A percentile compares a stretch with the other conserved stretches of the same genome.
phyloP scores from a whole-genome alignment of 768 basidiomycete genomes.

The Suillus bovinus region DNA sequence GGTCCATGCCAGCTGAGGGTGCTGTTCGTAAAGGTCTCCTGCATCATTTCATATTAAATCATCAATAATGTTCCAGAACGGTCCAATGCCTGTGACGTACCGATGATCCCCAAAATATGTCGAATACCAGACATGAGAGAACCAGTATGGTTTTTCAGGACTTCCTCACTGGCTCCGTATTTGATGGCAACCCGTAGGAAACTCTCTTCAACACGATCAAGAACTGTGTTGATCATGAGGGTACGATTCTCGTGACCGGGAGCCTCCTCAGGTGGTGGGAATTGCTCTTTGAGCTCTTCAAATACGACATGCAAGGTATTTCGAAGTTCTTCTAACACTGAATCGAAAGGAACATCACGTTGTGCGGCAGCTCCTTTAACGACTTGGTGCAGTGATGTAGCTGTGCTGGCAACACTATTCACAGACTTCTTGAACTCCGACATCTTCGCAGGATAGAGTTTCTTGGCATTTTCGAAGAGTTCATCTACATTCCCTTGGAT shows the following conservation, averaged over 20 bases:
- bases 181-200: constrained; percentile 25
- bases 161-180: constrained; percentile 26
- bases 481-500: neutral
- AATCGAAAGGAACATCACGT: constrained; percentile 9
- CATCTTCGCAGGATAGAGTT: neutral
- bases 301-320: constrained; percentile 16
- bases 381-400: neutral
- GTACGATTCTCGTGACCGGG: constrained; percentile 31
- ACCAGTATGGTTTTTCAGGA: constrained; percentile 21
- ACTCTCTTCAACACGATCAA: constrained; percentile 28
- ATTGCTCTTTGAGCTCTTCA: constrained; percentile 24
- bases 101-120: constrained; percentile 25
- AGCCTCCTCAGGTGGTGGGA: constrained; percentile 33
- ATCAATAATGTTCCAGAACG: neutral
- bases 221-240: constrained; percentile 17
- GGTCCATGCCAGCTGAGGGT: constrained; percentile 30
- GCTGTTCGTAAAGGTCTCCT: constrained; percentile 40
- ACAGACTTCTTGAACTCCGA: neutral
- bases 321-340: constrained; percentile 24
- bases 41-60: neutral
- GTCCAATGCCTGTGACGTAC: constrained; percentile 1
- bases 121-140: constrained; percentile 26
- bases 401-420: neutral
- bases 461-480: neutral
- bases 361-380: neutral